phyloP scores from a whole-genome alignment of 306 rosid species.

The Mucuna pruriens region DNA sequence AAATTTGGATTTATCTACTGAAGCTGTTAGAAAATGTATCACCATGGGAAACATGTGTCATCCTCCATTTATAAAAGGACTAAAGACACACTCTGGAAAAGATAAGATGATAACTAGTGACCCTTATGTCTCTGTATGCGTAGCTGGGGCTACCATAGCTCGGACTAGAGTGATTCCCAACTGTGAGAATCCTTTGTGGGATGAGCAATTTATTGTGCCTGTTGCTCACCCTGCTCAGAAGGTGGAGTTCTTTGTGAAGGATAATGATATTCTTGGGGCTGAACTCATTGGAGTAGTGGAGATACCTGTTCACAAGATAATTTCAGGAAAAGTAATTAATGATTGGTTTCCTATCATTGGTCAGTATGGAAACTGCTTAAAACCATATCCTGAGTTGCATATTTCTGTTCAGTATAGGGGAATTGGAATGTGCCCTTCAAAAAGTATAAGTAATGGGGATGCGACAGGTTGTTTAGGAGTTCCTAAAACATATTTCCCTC shows the following conservation, averaged over 20 bases:
- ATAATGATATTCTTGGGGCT: conserved; percentile 76
- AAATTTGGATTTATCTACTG: conserved; percentile 66
- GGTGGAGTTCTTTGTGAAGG: conserved; percentile 70
- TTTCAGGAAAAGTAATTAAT: conserved; percentile 49
- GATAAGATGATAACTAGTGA: conserved; percentile 66
- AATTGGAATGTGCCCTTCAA: conserved; percentile 36
- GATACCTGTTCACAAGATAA: conserved; percentile 53
- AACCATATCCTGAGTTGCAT: conserved; percentile 70
- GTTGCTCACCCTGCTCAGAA: conserved; percentile 68
- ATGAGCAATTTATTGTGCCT: conserved; percentile 64
- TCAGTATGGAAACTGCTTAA: conserved; percentile 46
- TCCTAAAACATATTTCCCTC: conserved; percentile 70
- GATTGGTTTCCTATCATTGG: conserved; percentile 74
- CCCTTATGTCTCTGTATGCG: conserved; percentile 72
- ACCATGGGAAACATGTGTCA: conserved; percentile 57
- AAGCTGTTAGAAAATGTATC: conserved; percentile 61
- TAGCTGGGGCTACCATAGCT: conserved; percentile 75
- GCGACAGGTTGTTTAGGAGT: conserved; percentile 44
- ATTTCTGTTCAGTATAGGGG: conserved; percentile 59
- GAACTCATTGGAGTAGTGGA: conserved; percentile 72
- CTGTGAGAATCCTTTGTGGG: conserved; percentile 74
- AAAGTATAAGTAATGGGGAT: conserved; percentile 30
- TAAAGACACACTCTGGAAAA: conserved; percentile 47
- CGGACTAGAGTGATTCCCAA: conserved; percentile 65
- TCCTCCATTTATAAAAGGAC: conserved; percentile 50